Percentiles rank a stretch among this genome's conserved stretches.
Conservation (phyloP, 192 early-diverging fungal genomes). For the Thoreauomyces humboldtii region DNA sequence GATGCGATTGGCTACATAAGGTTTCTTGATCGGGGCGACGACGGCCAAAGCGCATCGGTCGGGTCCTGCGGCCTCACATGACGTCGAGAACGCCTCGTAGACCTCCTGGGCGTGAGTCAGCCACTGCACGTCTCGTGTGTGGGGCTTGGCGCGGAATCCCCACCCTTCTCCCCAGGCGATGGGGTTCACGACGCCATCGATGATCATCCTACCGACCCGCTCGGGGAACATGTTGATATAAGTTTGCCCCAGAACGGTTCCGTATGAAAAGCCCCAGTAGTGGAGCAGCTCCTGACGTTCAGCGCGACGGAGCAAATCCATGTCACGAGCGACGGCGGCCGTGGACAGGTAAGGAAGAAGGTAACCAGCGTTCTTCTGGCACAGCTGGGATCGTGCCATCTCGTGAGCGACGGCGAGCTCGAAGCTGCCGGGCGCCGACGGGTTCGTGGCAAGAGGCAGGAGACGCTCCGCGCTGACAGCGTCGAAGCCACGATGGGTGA, state of each 20-base stretch:
- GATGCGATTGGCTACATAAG: slow-evolving; percentile 1
- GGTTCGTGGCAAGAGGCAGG: no score
- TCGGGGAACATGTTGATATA: slow-evolving; percentile 55
- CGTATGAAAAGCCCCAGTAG: slow-evolving; percentile 47
- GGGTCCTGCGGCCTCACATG: slow-evolving; percentile 38
- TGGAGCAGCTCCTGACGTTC: slow-evolving; percentile 35
- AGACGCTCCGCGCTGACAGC: background rate
- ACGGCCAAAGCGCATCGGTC: slow-evolving; percentile 33
- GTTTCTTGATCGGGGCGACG: no score
- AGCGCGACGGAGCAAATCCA: slow-evolving; percentile 40
- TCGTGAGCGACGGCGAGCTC: background rate
- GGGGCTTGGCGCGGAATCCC: background rate
- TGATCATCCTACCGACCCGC: slow-evolving; percentile 37
- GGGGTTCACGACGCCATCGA: slow-evolving; percentile 45
- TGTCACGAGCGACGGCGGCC: slow-evolving; percentile 39
- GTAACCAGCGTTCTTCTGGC: slow-evolving; percentile 26
- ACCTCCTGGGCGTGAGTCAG: slow-evolving; percentile 11
- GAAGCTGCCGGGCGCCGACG: background rate
- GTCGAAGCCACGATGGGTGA: slow-evolving; percentile 17
- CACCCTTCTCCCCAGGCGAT: background rate
- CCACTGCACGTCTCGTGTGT: background rate
- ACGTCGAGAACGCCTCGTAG: slow-evolving; percentile 25
- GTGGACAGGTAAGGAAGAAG: slow-evolving; percentile 40
- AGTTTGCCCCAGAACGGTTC: slow-evolving; percentile 41
- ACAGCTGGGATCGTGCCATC: slow-evolving; percentile 10